Evolutionary conservation across 2,329 filamentous ascomycete species (phyloP).

Genomic region (Hypoxylon sp.): DNA sequence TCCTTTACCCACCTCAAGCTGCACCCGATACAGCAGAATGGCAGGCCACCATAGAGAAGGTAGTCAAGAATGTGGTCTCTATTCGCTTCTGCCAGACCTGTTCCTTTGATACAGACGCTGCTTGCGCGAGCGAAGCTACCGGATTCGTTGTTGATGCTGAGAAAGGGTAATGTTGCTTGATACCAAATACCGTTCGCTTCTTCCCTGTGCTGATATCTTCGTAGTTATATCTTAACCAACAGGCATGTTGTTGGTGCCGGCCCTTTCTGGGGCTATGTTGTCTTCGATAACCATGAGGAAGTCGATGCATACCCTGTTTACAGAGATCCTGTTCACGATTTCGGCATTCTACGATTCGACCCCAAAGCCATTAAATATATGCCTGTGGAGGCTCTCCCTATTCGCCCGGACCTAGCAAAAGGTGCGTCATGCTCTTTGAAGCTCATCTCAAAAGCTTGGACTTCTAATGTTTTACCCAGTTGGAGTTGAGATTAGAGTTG

Average conservation of each 20-base stretch:
- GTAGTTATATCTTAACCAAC: slow-evolving; percentile 85
- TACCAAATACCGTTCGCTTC: slow-evolving; percentile 4
- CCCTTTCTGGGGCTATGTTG: slow-evolving; percentile 97
- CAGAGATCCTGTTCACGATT: slow-evolving; percentile 98
- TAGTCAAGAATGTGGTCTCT: slow-evolving; percentile 96
- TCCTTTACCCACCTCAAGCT: slow-evolving; percentile 56
- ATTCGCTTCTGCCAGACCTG: slow-evolving; percentile 99
- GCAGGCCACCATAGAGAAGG: slow-evolving; percentile 95
- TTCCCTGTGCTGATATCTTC: slow-evolving; percentile 30
- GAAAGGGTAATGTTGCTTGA: slow-evolving; percentile 66
- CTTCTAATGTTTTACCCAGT: slow-evolving; percentile 63
- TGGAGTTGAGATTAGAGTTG: slow-evolving; percentile 94
- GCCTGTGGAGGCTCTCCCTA: slow-evolving; percentile 83
- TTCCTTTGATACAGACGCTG: slow-evolving; percentile 97
- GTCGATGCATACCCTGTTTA: slow-evolving; percentile 97
- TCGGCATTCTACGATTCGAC: slow-evolving; percentile 96
- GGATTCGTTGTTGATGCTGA: slow-evolving; percentile 98
- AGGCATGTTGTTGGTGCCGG: slow-evolving; percentile 95
- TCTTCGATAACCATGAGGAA: slow-evolving; percentile 98
- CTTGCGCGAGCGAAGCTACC: slow-evolving; percentile 94
- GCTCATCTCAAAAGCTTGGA: not conserved
- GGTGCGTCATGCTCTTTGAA: slow-evolving; percentile 57
- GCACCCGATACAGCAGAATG: slow-evolving; percentile 81
- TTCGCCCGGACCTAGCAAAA: slow-evolving; percentile 88
- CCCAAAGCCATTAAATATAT: slow-evolving; percentile 98